These are phyloP conservation scores for Trametes elegans DNA, from an alignment of 768 basidiomycete genomes.

Conservation along the genomic window DNA sequence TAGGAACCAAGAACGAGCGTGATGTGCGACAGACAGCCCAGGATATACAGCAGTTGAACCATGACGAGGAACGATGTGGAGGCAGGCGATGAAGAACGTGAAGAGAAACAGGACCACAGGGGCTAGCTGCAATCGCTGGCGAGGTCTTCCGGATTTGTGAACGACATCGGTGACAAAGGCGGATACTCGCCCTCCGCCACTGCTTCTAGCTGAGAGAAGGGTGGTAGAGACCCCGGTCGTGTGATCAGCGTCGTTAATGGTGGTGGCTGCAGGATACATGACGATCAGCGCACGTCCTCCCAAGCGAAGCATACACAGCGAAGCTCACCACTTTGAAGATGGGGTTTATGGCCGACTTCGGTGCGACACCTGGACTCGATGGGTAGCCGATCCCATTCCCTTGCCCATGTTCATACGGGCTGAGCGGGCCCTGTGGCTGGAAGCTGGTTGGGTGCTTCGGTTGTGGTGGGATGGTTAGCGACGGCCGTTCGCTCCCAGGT, in stretches of 20 bases:
- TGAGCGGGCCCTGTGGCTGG: constrained; percentile 38
- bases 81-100: not conserved
- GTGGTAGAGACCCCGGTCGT: constrained; percentile 50
- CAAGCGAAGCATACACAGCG: not conserved
- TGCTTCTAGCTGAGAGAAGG: constrained; percentile 80
- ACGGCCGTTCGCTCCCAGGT: constrained; percentile 24
- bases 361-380: constrained; percentile 56
- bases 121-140: constrained; percentile 26
- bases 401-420: constrained; percentile 45
- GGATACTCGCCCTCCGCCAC: constrained; percentile 76
- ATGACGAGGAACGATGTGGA: constrained; percentile 1
- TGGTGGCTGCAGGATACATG: constrained; percentile 20
- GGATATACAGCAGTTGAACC: constrained; percentile 13
- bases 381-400: constrained; percentile 54
- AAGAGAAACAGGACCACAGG: constrained; percentile 8
- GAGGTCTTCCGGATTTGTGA: constrained; percentile 52
- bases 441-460: constrained; percentile 33
- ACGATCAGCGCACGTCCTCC: not conserved
- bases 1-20: constrained; percentile 25
- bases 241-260: constrained; percentile 17
- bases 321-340: constrained; percentile 88
- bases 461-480: constrained; percentile 25
- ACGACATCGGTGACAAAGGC: constrained; percentile 75
- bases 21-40: constrained; percentile 17
- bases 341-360: constrained; percentile 75